A percentile compares a stretch with the other conserved stretches of the same genome.
Conservation (phyloP, 1,139 yeast species). For the Hansenula sp. region DNA sequence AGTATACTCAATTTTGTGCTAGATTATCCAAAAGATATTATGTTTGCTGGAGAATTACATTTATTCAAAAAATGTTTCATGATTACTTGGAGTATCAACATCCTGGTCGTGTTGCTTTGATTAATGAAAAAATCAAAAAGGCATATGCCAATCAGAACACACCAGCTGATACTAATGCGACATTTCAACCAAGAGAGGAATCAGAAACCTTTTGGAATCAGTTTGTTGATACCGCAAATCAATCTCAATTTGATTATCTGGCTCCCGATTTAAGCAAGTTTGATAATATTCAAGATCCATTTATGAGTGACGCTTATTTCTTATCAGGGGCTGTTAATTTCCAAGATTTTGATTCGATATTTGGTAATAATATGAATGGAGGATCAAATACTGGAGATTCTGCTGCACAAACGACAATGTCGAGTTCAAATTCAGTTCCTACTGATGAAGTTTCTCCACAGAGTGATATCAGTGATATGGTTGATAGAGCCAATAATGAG, state of each 20-base stretch:
- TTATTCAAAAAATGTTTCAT: slow-evolving; percentile 11
- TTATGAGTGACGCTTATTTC: slow-evolving; percentile 8
- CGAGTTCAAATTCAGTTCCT: slow-evolving; percentile 1
- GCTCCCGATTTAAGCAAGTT: slow-evolving; percentile 15
- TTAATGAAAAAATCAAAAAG: slow-evolving; percentile 6
- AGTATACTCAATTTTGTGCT: slow-evolving; percentile 9
- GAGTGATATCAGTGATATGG: slow-evolving; percentile 7
- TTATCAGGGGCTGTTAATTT: slow-evolving; percentile 1
- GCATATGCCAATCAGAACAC: neutral
- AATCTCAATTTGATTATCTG: slow-evolving; percentile 21
- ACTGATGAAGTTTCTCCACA: slow-evolving; percentile 20
- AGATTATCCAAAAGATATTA: slow-evolving; percentile 18
- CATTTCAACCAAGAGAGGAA: neutral
- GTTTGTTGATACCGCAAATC: slow-evolving; percentile 13
- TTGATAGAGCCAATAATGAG: neutral
- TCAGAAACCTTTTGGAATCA: slow-evolving; percentile 12
- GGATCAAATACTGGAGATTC: neutral
- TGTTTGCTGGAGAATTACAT: slow-evolving; percentile 21
- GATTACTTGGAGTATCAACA: slow-evolving; percentile 14
- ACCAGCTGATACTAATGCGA: neutral
- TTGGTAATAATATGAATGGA: neutral
- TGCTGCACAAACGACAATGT: neutral
- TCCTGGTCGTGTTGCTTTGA: slow-evolving; percentile 15
- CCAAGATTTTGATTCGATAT: slow-evolving; percentile 9
- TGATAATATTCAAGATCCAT: slow-evolving; percentile 20